A percentile compares a stretch with the other conserved stretches of the same genome.
phyloP scores from a whole-genome alignment of 768 basidiomycete species.

The Mycena indigotica region DNA sequence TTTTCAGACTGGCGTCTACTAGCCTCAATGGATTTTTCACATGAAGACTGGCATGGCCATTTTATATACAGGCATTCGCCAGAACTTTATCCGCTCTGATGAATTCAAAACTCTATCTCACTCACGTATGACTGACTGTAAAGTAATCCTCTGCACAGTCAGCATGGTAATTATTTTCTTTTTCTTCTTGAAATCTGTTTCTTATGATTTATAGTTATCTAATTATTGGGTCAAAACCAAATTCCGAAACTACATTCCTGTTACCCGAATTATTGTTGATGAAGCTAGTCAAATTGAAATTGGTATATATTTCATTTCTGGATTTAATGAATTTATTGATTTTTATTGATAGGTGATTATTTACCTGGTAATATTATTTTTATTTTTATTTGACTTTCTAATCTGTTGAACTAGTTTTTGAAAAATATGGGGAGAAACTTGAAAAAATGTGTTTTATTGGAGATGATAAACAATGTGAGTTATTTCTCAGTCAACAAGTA shows the following conservation, averaged over 20 bases:
- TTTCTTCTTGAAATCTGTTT: not conserved
- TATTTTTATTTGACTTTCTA: not conserved
- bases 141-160: constrained; percentile 75
- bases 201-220: constrained; percentile 42
- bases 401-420: constrained; percentile 39
- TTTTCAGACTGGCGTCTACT: constrained; percentile 65
- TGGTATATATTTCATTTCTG: constrained; percentile 32
- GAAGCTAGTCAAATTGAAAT: constrained; percentile 71
- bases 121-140: constrained; percentile 37
- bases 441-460: constrained; percentile 65
- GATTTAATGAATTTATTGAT: constrained; percentile 36
- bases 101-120: constrained; percentile 30
- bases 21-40: constrained; percentile 69
- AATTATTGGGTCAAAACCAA: constrained; percentile 29
- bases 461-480: constrained; percentile 65
- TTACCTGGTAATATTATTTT: constrained; percentile 18
- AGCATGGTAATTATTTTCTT: constrained; percentile 48
- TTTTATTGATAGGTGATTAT: constrained; percentile 19
- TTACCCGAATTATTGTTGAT: constrained; percentile 60
- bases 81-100: constrained; percentile 56
- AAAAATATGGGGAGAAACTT: constrained; percentile 38
- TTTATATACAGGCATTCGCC: constrained; percentile 54
- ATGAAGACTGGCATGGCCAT: constrained; percentile 75
- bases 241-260: constrained; percentile 41
- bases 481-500: constrained; percentile 19